Conservation (phyloP, 768 basidiomycete genomes). For the Boletus pseudo-olivaceus region DNA sequence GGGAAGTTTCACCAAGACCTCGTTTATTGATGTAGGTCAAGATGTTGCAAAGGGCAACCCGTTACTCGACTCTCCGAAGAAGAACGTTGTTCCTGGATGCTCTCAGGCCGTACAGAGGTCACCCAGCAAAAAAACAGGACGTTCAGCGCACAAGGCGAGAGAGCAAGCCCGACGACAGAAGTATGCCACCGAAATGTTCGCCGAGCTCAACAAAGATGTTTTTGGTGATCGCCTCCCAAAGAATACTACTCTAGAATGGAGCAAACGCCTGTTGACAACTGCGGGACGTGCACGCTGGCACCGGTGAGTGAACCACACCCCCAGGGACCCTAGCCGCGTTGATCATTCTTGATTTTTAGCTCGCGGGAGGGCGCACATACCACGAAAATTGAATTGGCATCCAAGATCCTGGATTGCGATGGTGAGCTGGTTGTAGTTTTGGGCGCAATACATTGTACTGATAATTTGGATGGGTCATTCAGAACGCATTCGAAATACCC, state of each 20-base stretch:
- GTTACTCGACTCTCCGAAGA: constrained; percentile 12
- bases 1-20: not conserved
- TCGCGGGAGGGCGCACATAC: constrained; percentile 56
- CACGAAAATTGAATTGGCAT: constrained; percentile 72
- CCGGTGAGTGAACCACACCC: constrained; percentile 36
- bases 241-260: constrained; percentile 62
- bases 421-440: constrained; percentile 39
- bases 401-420: constrained; percentile 75
- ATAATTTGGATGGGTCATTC: not conserved
- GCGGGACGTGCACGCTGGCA: constrained; percentile 70
- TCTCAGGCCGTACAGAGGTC: constrained; percentile 9
- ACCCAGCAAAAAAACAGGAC: constrained; percentile 23
- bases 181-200: constrained; percentile 60
- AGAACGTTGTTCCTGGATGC: not conserved
- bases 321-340: not conserved
- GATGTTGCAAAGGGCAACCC: constrained; percentile 2
- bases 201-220: constrained; percentile 53
- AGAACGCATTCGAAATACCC: constrained; percentile 80
- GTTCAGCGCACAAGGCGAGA: constrained; percentile 32
- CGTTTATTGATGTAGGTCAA: constrained; percentile 3
- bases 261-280: constrained; percentile 58
- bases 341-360: constrained; percentile 29
- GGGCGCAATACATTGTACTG: not conserved
- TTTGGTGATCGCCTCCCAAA: constrained; percentile 54
- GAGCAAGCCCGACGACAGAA: constrained; percentile 43